Evolutionary conservation across 495 filamentous ascomycete genomes (phyloP), one percentile per base, ranked within the genome.

Genomic region (Xylaria grammica): DNA sequence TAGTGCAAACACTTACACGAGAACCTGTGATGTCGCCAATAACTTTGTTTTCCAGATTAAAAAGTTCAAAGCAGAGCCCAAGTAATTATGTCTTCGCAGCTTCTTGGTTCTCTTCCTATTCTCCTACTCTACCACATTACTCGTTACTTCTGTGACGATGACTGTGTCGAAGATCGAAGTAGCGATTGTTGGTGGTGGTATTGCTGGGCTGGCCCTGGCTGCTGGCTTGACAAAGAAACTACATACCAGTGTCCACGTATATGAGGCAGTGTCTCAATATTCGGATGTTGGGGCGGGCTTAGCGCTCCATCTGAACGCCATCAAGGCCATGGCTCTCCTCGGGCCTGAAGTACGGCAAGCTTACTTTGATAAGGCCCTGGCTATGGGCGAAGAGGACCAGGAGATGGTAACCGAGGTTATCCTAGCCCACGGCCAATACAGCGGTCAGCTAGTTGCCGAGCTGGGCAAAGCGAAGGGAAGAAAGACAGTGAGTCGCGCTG

Each of bases 211-310:
- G 13, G 66, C 75, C 38, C 75, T 79, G 7, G 77, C 75, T 15
- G 74, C 70, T 0, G 75, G 70, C 54, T 63, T 79, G 4, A 44
- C 51, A 2, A 75, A 77, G 38, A 68, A 74, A 29, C 49, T 58
- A 5, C 72, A 79, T 60, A 65, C 78, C 26, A 60, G 69, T 36
- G 62, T 74, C 1, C 69, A 72, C 24, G 67, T 78, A 15, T 78
- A 78, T 54, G 77, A 79, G 30, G 30, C 67, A 13, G 70, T 73
- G 26, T 27, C 65, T 36, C 61, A 38, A 30, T 72, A 76, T 61
- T 65, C 64, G 44, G 77, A 79, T 48, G 68, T 79, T 24, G 75
- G 75, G 22, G 75, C 75, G n/a, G 75, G 77, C 10, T 66, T 79
- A 6, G 74, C 75, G 3, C 68, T 79, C 9, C 77, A 79, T 49